Base-by-base conservation (phyloP, 495 filamentous ascomycete species). In the Glarea lozoyensis region DNA sequence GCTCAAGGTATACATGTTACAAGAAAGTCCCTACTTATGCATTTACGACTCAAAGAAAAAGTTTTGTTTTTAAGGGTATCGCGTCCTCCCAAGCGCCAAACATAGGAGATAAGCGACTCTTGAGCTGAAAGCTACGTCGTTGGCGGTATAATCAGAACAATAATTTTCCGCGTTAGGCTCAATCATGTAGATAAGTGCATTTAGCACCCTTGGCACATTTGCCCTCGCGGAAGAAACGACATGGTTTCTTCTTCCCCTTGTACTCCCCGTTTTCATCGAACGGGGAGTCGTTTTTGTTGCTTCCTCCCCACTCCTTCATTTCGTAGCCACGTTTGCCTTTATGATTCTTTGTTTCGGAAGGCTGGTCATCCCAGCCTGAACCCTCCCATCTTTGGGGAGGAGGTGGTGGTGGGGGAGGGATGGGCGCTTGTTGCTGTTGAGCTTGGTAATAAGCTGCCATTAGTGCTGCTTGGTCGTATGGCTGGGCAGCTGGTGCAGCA, bases 201-300 rank as follows among this genome's bases (percentile, higher is more conserved):
- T 82, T 80, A 13, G 84, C 82, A 3, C 88, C 88, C 60, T 94
- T 92, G 13, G 70, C 68, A 62, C 88, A 95, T 58, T 80, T 81
- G 12, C 87, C 87, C 43, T 84, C 73, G 4, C 72, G 66, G 69
- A 72, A 95, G 61, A 87, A 94, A 37, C 71, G 75, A 62, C 88
- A 95, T 12, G 83, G 71, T 54, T 73, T 72, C 10, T 73, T 75
- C 11, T 51, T 56, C 43, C 40, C 34, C 44, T 55, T 55, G 37
- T 48, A 55, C 42, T 49, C 54, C 20, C 50, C 50, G 27, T 43
- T 45, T 15, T 50, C 43, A 16, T 51, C 50, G 40, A 55, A 51
- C 4, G 32, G 44, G 1, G 29, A 12, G 13, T 43, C 37, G 3
- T 16, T 7, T 16, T 34, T 34, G 18, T 52, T 33, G 5, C 17